Base-by-base conservation (phyloP, 1,284 basidiomycete genomes). In the Porogramme epimiltina region DNA sequence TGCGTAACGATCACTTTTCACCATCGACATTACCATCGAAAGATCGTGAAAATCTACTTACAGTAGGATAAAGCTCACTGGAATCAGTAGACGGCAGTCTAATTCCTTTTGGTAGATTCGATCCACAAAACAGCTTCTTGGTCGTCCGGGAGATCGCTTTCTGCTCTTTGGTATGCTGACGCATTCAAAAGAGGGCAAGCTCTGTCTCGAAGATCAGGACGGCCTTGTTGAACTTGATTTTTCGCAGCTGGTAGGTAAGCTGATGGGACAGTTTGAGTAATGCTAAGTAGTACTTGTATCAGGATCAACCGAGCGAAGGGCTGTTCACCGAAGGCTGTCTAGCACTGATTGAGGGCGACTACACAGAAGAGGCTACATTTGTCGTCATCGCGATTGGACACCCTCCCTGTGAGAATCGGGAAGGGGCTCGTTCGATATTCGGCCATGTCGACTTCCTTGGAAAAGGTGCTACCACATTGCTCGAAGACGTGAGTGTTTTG, bases 251-350 rank as follows among this genome's bases (percentile, higher is more conserved):
- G 95, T 95, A 61, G 66, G 87, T 15, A 13, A 25, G 15, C 26
- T n/a, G n/a, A n/a, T n/a, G 9, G 22, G 10, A 34, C 70, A 18
- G 43, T 42, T 19, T n/a, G 5, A 19, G 22, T 24, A 2, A n/a
- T n/a, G n/a, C 11, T 42, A 6, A 28, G 16, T 9, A 13, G n/a
- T n/a, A 43, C 24, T 37, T 16, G 34, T 31, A 44, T 28, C 58
- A 95, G 94, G 91, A 93, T 54, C 83, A 86, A 54, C 95, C 96
- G 4, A 94, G 95, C 40, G 95, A 98, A 68, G 97, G 97, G 0
- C 72, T 99, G 15, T 99, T 98, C 66, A 98, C 95, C 0, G 95
- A 99, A 70, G 97, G 97, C 0, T 93, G 89, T 54, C 90, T 98
- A 70, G 93, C 95, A 1, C 80, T 99, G 9, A 86, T 98, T 0